These are phyloP conservation scores for Yamadazyma kitorensis DNA, from an alignment of 805 yeast species.

Conservation along the genomic window DNA sequence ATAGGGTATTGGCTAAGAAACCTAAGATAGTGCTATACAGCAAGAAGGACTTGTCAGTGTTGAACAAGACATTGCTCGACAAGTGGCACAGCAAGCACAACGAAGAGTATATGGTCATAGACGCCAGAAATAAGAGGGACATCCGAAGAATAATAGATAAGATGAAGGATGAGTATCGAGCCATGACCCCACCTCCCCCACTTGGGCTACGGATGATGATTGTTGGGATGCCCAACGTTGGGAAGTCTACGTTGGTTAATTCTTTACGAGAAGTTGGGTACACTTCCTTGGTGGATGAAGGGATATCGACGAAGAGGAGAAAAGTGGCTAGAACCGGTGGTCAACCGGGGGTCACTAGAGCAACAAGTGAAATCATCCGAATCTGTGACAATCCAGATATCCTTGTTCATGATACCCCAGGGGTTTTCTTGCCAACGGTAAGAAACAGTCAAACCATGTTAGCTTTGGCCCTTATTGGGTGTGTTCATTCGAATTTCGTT, in stretches of 20 bases:
- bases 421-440: conserved; percentile 80
- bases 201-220: conserved; percentile 74
- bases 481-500: conserved; percentile 63
- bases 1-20: conserved; percentile 55
- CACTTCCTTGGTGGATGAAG: conserved; percentile 16
- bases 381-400: conserved; percentile 61
- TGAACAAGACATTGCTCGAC: conserved; percentile 32
- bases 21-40: conserved; percentile 69
- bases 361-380: conserved; percentile 71
- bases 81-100: conserved; percentile 30
- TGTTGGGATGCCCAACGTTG: conserved; percentile 97
- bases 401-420: conserved; percentile 85
- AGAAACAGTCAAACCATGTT: conserved; percentile 68
- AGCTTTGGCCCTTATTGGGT: conserved; percentile 68
- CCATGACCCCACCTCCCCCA: conserved; percentile 71
- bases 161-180: conserved; percentile 43
- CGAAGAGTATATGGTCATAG: conserved; percentile 47
- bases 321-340: conserved; percentile 86
- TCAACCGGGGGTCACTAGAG: conserved; percentile 85
- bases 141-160: conserved; percentile 48
- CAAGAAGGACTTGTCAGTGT: conserved; percentile 61
- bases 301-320: conserved; percentile 35
- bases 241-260: conserved; percentile 86
- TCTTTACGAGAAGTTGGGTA: conserved; percentile 52
- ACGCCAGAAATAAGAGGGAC: conserved; percentile 52